Evolutionary conservation across 139 green algal genomes (phyloP).

Genomic region (Haematococcus lacustris): DNA sequence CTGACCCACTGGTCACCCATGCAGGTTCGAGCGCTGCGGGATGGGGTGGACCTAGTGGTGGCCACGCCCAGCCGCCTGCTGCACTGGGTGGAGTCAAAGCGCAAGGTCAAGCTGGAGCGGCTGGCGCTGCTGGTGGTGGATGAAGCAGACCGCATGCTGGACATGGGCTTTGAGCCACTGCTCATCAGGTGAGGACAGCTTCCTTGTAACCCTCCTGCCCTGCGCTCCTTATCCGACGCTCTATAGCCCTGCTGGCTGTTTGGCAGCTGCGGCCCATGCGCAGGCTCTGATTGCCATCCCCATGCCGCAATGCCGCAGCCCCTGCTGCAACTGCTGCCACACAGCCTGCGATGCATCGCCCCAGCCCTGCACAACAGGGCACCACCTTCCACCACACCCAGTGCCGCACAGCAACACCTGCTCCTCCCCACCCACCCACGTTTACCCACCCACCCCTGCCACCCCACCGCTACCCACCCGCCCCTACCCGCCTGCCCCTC

Average conservation of each 20-base stretch:
- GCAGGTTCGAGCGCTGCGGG: slow-evolving; percentile 56
- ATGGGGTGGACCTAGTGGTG: slow-evolving; percentile 84
- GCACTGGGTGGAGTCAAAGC: slow-evolving; percentile 11
- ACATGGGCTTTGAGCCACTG: slow-evolving; percentile 90
- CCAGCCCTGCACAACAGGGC: neutral
- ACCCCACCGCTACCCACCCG: neutral
- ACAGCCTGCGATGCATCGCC: neutral
- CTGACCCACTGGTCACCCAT: slow-evolving; percentile 35
- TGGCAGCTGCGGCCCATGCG: neutral
- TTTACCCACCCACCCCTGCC: no score
- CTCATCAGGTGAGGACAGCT: slow-evolving; percentile 4
- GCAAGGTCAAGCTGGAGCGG: neutral
- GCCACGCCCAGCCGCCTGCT: slow-evolving; percentile 87
- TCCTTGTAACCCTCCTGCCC: no score
- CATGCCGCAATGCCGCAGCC: neutral
- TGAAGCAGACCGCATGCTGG: slow-evolving; percentile 88
- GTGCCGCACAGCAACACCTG: no score
- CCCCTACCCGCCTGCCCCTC: neutral
- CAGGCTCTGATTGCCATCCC: neutral
- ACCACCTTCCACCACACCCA: no score
- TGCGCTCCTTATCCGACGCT: no score
- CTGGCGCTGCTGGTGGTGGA: slow-evolving; percentile 72
- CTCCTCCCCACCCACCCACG: no score
- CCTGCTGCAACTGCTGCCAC: neutral
- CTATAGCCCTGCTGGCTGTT: neutral